Evolutionary conservation across 2,329 filamentous ascomycete genomes (phyloP).

Genomic region (Calycina herbarum): DNA sequence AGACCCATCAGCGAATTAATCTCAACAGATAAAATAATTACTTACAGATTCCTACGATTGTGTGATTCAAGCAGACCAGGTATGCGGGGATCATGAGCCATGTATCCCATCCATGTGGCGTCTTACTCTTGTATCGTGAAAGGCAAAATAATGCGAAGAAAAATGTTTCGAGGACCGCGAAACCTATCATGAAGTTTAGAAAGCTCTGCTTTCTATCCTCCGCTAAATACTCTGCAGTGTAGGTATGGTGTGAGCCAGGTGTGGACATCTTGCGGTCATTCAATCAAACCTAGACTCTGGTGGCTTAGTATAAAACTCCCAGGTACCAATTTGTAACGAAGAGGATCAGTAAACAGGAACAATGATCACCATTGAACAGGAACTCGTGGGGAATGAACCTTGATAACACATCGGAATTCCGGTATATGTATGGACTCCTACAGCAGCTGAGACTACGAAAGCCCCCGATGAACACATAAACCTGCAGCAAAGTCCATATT

Average conservation of each 20-base stretch:
- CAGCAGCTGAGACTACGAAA: background rate
- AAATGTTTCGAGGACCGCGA: background rate
- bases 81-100: slow-evolving; percentile 3
- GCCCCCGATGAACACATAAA: background rate
- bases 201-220: background rate
- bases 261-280: background rate
- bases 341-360: background rate
- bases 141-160: background rate
- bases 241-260: background rate
- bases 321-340: background rate
- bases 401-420: background rate
- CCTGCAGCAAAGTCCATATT: background rate
- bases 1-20: background rate
- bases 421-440: background rate
- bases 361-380: background rate
- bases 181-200: background rate
- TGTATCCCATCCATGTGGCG: slow-evolving; percentile 1
- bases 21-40: background rate
- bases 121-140: background rate
- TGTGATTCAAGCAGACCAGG: background rate
- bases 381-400: background rate
- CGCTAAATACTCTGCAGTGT: slow-evolving; percentile 1
- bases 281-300: background rate
- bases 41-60: slow-evolving; percentile 1
- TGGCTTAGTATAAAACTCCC: background rate